Evolutionary conservation across 805 yeast genomes (phyloP).

Genomic region (Dipodascus albidus): DNA sequence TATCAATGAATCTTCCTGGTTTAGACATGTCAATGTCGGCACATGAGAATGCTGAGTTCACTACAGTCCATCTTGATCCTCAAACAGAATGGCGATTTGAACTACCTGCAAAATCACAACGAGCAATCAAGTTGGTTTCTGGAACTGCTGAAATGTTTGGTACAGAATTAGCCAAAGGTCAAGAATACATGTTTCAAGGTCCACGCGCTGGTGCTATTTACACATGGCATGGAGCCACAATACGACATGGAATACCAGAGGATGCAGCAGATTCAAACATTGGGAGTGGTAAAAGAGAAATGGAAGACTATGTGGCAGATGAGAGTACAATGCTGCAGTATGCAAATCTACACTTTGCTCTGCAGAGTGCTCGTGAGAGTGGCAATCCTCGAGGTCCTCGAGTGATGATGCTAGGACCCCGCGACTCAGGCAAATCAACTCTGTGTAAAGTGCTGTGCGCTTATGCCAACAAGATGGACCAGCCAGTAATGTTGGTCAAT

Average conservation of each 20-base stretch:
- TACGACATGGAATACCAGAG: slow-evolving; percentile 32
- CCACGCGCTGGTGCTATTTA: slow-evolving; percentile 39
- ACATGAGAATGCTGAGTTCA: background rate
- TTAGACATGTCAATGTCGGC: background rate
- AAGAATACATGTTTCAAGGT: slow-evolving; percentile 46
- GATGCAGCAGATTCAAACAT: slow-evolving; percentile 10
- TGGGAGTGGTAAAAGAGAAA: slow-evolving; percentile 6
- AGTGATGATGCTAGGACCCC: slow-evolving; percentile 66
- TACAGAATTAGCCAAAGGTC: slow-evolving; percentile 72
- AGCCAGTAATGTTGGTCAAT: slow-evolving; percentile 64
- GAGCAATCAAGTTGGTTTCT: slow-evolving; percentile 25
- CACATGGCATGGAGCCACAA: slow-evolving; percentile 53
- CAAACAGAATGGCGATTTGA: slow-evolving; percentile 69
- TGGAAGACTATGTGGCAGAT: slow-evolving; percentile 50
- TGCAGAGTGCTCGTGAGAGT: slow-evolving; percentile 41
- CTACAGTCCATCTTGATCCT: slow-evolving; percentile 19
- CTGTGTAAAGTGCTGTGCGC: slow-evolving; percentile 56
- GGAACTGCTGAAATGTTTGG: slow-evolving; percentile 92
- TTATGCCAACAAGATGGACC: slow-evolving; percentile 60
- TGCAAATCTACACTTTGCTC: slow-evolving; percentile 60
- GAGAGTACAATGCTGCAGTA: slow-evolving; percentile 57
- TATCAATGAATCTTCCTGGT: background rate
- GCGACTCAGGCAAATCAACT: slow-evolving; percentile 69
- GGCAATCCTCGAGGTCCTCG: slow-evolving; percentile 28
- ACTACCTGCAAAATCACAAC: background rate